Evolutionary conservation across 495 filamentous ascomycete species (phyloP).

Genomic region (Cairneyella variabilis): DNA sequence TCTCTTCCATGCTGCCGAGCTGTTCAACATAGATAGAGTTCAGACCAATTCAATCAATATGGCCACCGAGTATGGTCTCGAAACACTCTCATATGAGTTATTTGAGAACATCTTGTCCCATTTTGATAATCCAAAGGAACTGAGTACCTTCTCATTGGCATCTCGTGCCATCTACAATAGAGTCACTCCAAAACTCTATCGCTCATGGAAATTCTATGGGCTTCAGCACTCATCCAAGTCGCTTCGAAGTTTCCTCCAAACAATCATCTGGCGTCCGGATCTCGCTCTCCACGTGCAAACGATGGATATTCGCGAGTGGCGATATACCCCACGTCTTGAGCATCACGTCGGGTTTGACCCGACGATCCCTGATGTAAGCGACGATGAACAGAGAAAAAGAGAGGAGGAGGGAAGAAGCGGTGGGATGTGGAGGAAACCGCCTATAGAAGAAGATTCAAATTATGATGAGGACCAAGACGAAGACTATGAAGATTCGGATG

Average conservation of each 20-base stretch:
- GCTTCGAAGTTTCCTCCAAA: not conserved
- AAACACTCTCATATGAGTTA: not conserved
- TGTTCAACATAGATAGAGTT: not conserved
- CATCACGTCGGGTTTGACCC: not conserved
- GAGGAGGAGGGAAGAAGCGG: no score
- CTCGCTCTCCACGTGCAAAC: not conserved
- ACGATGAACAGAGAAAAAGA: no score
- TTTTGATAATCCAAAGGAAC: not conserved
- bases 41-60: not conserved
- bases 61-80: not conserved
- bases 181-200: not conserved
- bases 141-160: not conserved
- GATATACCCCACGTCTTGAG: not conserved
- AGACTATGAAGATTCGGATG: not conserved
- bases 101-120: not conserved
- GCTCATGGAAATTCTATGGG: not conserved
- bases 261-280: conserved; percentile 2
- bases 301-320: not conserved
- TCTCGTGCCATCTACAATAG: not conserved
- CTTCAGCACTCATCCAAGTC: not conserved
- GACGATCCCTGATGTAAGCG: no score
- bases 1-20: no score
- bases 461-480: not conserved
- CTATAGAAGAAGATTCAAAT: not conserved
- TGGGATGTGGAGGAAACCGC: no score